Conservation (phyloP, 495 filamentous ascomycete species). For the Daldinia bambusicola region DNA sequence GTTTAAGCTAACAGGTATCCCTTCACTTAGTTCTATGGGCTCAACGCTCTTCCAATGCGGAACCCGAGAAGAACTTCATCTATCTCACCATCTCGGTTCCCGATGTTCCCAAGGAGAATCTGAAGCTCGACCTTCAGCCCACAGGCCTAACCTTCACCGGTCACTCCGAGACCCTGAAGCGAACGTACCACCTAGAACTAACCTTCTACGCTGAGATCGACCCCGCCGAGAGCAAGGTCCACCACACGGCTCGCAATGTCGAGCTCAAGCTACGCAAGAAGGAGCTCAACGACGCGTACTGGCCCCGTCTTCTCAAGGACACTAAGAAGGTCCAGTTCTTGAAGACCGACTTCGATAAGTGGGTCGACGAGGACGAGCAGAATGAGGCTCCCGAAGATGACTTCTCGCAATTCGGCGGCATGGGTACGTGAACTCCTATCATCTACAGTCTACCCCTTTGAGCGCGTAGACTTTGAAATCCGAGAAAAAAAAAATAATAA, state of each 20-base stretch:
- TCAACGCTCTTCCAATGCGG: conserved; percentile 86
- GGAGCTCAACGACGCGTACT: conserved; percentile 89
- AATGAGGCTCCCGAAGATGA: conserved; percentile 87
- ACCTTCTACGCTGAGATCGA: conserved; percentile 95
- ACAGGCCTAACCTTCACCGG: conserved; percentile 83
- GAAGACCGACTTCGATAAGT: conserved; percentile 99
- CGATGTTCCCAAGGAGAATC: conserved; percentile 74
- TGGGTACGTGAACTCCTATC: conserved; percentile 56
- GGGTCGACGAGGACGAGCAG: conserved; percentile 99
- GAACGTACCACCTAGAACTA: conserved; percentile 84
- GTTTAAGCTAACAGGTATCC: conserved; percentile 37
- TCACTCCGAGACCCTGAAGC: conserved; percentile 79
- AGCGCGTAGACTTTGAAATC: too few species aligned
- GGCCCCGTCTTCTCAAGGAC: conserved; percentile 93
- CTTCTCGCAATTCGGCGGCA: conserved; percentile 72
- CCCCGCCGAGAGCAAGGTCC: conserved; percentile 76
- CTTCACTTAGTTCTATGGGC: conserved; percentile 85
- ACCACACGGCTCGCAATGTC: conserved; percentile 85
- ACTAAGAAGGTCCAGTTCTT: conserved; percentile 91
- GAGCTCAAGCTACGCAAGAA: conserved; percentile 96
- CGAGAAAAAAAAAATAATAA: too few species aligned
- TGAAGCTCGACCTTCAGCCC: conserved; percentile 83
- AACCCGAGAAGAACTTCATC: conserved; percentile 88
- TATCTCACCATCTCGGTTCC: conserved; percentile 88
- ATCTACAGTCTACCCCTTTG: not conserved